Conservation (phyloP, 169 alveolate genomes). For the Pseudocohnilembus persalinus region DNA sequence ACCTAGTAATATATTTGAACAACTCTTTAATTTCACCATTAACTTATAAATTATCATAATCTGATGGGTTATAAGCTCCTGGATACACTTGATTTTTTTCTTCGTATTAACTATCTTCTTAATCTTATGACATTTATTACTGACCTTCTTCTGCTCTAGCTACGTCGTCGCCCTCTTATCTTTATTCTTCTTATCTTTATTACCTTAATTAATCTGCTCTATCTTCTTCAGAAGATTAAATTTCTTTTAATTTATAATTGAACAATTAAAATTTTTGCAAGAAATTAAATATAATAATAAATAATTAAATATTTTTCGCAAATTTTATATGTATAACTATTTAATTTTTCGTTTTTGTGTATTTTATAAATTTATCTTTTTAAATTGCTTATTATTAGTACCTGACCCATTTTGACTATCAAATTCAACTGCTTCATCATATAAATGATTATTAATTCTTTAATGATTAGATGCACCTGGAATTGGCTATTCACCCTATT, state of each 20-base stretch:
- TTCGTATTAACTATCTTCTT: conserved; percentile 53
- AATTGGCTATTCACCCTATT: background rate
- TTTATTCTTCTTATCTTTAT: background rate
- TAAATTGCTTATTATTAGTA: conserved; percentile 47
- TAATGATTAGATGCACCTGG: conserved; percentile 3
- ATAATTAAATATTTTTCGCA: background rate
- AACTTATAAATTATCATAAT: conserved; percentile 68
- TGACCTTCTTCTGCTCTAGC: conserved; percentile 24
- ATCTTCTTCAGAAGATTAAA: conserved; percentile 22
- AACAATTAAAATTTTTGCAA: background rate
- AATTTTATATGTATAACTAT: background rate
- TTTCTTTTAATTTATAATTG: conserved; percentile 11
- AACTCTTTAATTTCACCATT: conserved; percentile 71
- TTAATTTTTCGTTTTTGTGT: conserved; percentile 1
- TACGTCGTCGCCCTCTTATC: background rate
- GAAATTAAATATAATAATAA: background rate
- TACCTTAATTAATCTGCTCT: conserved; percentile 8
- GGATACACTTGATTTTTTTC: conserved; percentile 44
- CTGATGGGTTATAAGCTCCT: conserved; percentile 80
- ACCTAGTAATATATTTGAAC: conserved; percentile 66
- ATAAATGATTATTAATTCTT: conserved; percentile 60
- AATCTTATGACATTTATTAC: conserved; percentile 9
- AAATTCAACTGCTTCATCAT: conserved; percentile 64
- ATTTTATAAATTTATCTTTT: conserved; percentile 37
- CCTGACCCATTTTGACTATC: conserved; percentile 52